phyloP scores from a whole-genome alignment of 352 stramenopile genomes.

The Pythium coloratum region DNA sequence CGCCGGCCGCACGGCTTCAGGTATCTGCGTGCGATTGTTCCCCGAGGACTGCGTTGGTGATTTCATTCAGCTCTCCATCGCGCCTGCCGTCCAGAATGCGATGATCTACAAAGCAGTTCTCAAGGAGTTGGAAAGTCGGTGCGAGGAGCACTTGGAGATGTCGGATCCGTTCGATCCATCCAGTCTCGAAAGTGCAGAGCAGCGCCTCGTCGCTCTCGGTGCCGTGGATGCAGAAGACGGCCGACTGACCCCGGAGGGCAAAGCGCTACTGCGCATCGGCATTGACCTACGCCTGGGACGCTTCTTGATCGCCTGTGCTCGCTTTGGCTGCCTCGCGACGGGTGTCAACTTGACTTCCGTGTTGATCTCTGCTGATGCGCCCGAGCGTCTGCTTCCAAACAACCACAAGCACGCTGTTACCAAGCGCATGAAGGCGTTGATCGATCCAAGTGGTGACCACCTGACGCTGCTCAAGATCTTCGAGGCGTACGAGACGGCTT shows the following conservation, averaged over 20 bases:
- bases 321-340: constrained; percentile 24
- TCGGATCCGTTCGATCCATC: constrained; percentile 24
- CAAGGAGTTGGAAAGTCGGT: constrained; percentile 18
- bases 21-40: constrained; percentile 31
- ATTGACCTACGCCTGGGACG: constrained; percentile 29
- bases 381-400: constrained; percentile 24
- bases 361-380: constrained; percentile 18
- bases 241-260: constrained; percentile 22
- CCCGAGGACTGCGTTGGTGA: constrained; percentile 10
- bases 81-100: constrained; percentile 18
- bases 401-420: neutral
- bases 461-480: constrained; percentile 32
- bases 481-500: constrained; percentile 23
- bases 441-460: constrained; percentile 28
- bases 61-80: constrained; percentile 1
- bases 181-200: neutral
- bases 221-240: constrained; percentile 18
- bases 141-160: constrained; percentile 16
- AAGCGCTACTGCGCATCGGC: constrained; percentile 19
- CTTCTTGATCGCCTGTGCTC: constrained; percentile 27
- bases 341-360: constrained; percentile 28
- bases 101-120: constrained; percentile 37
- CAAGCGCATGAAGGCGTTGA: neutral
- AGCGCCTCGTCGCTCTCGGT: constrained; percentile 15
- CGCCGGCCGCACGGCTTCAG: constrained; percentile 23